These are phyloP conservation scores for Calendula officinalis DNA, from an alignment of 129 eudicot genomes.

Conservation along the genomic window DNA sequence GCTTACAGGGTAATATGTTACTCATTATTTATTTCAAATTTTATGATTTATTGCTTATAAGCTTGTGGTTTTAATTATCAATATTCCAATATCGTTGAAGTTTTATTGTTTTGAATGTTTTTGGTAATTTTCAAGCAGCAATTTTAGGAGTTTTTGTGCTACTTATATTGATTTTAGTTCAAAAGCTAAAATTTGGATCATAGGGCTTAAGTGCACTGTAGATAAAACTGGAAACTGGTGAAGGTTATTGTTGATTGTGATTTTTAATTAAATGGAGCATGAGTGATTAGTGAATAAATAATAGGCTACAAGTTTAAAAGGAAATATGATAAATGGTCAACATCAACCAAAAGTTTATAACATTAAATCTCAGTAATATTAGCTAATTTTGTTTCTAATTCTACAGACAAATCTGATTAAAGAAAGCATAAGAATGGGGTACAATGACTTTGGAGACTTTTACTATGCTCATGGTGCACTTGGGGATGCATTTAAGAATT, in stretches of 20 bases:
- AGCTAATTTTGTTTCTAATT: slow-evolving; percentile 6
- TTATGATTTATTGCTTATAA: not conserved
- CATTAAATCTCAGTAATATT: not conserved
- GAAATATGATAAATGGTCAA: not conserved
- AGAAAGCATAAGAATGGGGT: slow-evolving; percentile 99
- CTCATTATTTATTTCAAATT: not conserved
- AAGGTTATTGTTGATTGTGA: not conserved
- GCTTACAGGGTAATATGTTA: slow-evolving; percentile 66
- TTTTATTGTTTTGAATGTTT: not conserved
- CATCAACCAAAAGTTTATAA: not conserved
- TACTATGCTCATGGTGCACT: slow-evolving; percentile 88
- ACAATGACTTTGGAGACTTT: slow-evolving; percentile 97
- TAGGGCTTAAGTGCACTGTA: slow-evolving; percentile 6
- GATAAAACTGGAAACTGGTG: slow-evolving; percentile 11
- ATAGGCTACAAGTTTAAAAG: not conserved
- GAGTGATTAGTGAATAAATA: not conserved
- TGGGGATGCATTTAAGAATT: slow-evolving; percentile 94
- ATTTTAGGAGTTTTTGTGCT: not conserved
- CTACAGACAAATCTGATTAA: slow-evolving; percentile 89
- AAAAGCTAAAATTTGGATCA: not conserved
- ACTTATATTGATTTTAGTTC: not conserved
- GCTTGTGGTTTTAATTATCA: not conserved
- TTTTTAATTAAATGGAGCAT: slow-evolving; percentile 6
- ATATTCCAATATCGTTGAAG: not conserved
- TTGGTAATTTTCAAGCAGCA: not conserved